A percentile compares a stretch with the other conserved stretches of the same genome.
Conservation (phyloP, 495 filamentous ascomycete genomes). For the Podospora anserina region DNA sequence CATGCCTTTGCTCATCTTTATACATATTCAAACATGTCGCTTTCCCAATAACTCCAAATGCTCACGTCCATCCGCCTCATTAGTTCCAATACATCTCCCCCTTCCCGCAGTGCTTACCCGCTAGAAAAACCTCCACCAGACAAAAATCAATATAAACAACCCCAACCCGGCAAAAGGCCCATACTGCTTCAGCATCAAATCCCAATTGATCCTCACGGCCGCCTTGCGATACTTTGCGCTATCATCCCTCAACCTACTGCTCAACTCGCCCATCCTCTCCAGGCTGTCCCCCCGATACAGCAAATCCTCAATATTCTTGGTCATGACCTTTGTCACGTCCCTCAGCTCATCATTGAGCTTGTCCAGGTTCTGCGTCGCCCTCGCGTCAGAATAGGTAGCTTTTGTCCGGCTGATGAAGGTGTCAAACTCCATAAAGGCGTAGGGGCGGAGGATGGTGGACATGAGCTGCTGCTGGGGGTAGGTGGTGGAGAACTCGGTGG, state of each 20-base stretch:
- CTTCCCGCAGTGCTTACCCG: not conserved
- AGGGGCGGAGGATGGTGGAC: conserved; percentile 74
- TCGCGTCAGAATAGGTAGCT: conserved; percentile 88
- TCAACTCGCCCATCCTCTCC: conserved; percentile 96
- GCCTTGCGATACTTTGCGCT: conserved; percentile 89
- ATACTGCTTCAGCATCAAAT: conserved; percentile 94
- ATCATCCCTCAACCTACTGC: conserved; percentile 79
- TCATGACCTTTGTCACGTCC: conserved; percentile 99
- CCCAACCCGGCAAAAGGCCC: conserved; percentile 79
- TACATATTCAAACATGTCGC: not conserved
- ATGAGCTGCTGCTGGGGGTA: conserved; percentile 72
- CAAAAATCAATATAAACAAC: conserved; percentile 75
- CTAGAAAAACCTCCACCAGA: conserved; percentile 93
- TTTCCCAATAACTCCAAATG: not conserved
- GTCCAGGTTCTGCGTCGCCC: conserved; percentile 82
- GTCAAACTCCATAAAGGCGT: conserved; percentile 96
- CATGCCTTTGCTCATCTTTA: not conserved
- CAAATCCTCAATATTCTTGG: conserved; percentile 99
- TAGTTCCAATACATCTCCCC: not conserved
- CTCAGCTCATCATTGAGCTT: conserved; percentile 91
- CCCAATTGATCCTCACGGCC: conserved; percentile 97
- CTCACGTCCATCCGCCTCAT: not conserved
- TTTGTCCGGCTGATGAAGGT: conserved; percentile 93
- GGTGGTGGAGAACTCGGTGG: conserved; percentile 84
- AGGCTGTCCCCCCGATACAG: conserved; percentile 91